Evolutionary conservation across 768 basidiomycete species (phyloP).

Genomic region (Paxillus ammoniavirescens): DNA sequence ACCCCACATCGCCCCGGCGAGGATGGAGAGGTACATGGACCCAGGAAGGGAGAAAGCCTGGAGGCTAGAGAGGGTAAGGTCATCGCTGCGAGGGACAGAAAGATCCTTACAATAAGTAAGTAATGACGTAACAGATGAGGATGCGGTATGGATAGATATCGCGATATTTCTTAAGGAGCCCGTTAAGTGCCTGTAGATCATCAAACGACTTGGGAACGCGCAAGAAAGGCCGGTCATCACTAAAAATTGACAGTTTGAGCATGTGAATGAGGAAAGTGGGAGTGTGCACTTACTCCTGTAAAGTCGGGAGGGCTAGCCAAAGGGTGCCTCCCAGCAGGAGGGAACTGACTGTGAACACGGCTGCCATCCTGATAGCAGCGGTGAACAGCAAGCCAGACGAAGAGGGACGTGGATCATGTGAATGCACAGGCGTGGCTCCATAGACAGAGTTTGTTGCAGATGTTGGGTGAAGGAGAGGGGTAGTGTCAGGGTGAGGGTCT

Average conservation of each 20-base stretch:
- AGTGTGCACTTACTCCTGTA: constrained; percentile 64
- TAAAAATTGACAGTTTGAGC: constrained; percentile 30
- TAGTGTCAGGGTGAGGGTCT: constrained; percentile 26
- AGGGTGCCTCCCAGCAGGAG: constrained; percentile 71
- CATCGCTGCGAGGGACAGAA: background rate
- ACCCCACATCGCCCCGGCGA: constrained; percentile 95
- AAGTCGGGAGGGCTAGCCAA: constrained; percentile 76
- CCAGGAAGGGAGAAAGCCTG: constrained; percentile 97
- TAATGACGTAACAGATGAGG: constrained; percentile 81
- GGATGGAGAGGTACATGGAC: constrained; percentile 96
- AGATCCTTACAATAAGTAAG: constrained; percentile 84
- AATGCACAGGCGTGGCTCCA: constrained; percentile 45
- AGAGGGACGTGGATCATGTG: constrained; percentile 30
- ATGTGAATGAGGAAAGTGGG: background rate
- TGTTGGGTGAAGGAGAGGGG: constrained; percentile 43
- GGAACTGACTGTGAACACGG: constrained; percentile 70
- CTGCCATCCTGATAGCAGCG: constrained; percentile 82
- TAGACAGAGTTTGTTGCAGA: constrained; percentile 42
- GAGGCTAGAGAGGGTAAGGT: constrained; percentile 49
- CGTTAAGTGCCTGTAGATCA: constrained; percentile 83
- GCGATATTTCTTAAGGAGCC: constrained; percentile 87
- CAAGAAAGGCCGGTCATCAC: constrained; percentile 71
- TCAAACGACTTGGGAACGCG: constrained; percentile 87
- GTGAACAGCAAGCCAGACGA: constrained; percentile 65
- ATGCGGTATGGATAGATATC: constrained; percentile 85